phyloP scores from a whole-genome alignment of 2,329 filamentous ascomycete genomes.

The Macrophomina tecta region DNA sequence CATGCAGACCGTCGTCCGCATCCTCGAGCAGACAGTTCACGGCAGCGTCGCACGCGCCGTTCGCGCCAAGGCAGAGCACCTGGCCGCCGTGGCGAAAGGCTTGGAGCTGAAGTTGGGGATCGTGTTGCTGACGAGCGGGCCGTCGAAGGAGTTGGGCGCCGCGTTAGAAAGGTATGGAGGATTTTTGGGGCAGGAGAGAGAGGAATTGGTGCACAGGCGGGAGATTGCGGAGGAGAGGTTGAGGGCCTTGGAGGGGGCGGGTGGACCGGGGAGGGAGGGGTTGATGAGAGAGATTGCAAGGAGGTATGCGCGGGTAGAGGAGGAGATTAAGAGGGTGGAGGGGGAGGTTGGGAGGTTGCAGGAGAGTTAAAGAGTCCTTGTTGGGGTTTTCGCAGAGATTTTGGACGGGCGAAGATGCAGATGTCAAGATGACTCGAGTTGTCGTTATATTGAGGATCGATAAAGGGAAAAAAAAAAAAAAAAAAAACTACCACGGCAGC shows the following conservation, averaged over 20 bases:
- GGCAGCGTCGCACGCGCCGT: conserved; percentile 50
- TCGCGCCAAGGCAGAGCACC: conserved; percentile 51
- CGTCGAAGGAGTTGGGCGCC: conserved; percentile 36
- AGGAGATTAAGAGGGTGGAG: conserved; percentile 43
- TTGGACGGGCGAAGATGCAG: not conserved
- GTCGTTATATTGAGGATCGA: too few relatives aligned
- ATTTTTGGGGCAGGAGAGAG: conserved; percentile 39
- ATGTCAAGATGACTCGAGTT: too few relatives aligned
- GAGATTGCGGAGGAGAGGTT: conserved; percentile 15
- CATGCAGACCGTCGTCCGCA: conserved; percentile 47
- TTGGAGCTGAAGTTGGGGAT: conserved; percentile 49
- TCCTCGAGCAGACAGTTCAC: conserved; percentile 56
- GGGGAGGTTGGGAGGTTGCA: conserved; percentile 39
- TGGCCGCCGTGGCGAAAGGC: conserved; percentile 49
- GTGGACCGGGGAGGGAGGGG: conserved; percentile 42
- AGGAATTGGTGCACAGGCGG: conserved; percentile 38
- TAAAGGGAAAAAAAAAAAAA: too few relatives aligned
- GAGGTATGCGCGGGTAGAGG: conserved; percentile 45
- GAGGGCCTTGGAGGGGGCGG: conserved; percentile 37
- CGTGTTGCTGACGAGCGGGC: conserved; percentile 37
- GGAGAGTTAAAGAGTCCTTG: conserved; percentile 16
- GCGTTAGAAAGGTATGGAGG: conserved; percentile 43
- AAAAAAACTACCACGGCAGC: conserved; percentile 47
- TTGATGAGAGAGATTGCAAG: conserved; percentile 48
- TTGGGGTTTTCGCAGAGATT: not conserved